phyloP scores from a whole-genome alignment of 768 basidiomycete species.

The Ramaria sp. region DNA sequence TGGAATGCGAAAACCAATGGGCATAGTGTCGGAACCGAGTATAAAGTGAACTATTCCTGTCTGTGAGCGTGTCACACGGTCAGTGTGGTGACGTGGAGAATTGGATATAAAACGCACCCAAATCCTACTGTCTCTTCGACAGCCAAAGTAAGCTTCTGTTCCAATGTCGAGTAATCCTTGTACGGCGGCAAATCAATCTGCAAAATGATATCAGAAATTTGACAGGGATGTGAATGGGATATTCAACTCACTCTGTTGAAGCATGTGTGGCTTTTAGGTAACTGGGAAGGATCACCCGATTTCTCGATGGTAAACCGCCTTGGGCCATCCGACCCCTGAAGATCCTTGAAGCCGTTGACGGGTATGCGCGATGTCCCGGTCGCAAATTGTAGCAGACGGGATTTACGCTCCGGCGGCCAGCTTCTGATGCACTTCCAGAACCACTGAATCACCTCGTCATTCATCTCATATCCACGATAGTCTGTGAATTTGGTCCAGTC shows the following conservation, averaged over 20 bases:
- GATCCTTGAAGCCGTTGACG: conserved; percentile 97
- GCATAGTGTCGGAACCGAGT: background rate
- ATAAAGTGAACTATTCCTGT: conserved; percentile 50
- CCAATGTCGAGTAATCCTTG: conserved; percentile 87
- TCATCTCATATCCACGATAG: conserved; percentile 92
- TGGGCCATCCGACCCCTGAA: conserved; percentile 96
- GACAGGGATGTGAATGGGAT: too few species aligned
- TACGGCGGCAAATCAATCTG: conserved; percentile 96
- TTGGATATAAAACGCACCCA: conserved; percentile 37
- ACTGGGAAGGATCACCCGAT: conserved; percentile 89
- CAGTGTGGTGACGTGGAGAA: conserved; percentile 9
- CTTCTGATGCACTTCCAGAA: conserved; percentile 99
- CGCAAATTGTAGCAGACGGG: conserved; percentile 89
- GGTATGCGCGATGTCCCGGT: conserved; percentile 96
- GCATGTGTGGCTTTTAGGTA: conserved; percentile 84
- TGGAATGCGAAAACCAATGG: background rate
- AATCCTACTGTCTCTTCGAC: conserved; percentile 39
- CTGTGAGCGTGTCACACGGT: conserved; percentile 86
- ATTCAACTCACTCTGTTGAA: conserved; percentile 42
- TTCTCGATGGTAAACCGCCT: conserved; percentile 98
- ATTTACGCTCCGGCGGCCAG: conserved; percentile 98
- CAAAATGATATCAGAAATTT: conserved; percentile 18
- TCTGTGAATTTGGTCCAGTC: conserved; percentile 99
- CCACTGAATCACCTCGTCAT: conserved; percentile 97
- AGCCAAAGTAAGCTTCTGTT: conserved; percentile 90